Evolutionary conservation across 2,329 filamentous ascomycete genomes (phyloP), one percentile per base, ranked within the genome.

Genomic region (Colletotrichum costaricense): DNA sequence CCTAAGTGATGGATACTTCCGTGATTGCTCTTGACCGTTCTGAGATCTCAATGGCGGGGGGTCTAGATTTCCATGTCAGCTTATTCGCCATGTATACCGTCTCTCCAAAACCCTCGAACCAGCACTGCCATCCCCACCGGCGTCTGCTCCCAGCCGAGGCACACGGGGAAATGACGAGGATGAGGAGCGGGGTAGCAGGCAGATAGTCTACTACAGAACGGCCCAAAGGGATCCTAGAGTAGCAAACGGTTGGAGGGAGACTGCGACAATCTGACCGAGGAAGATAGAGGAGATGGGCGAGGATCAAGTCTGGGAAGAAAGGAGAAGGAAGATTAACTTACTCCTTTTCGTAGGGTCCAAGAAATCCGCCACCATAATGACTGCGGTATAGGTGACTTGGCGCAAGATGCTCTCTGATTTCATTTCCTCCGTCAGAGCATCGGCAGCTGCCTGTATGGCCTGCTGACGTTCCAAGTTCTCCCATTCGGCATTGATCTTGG

Each of bases 371-470:
- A 98, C 93, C 88, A 98, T 95, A 77, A 97, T 92, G 35, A 98
- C 95, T 1, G 95, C 94, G 4, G 95, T 95, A 82, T 97, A 97
- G 0, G 96, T 98, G 63, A 98, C 88, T 81, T 98, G 95, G 24
- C 97, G 91, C 58, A 99, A 86, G 35, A 99, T 97, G 79, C 96
- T 98, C 82, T 99, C 97, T 7, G 94, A 93, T 83, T 98, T 98
- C 97, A 99, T 99, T 84, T 99, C 97, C 77, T 98, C 95, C 1
- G 94, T 94, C 66, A 99, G 85, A 73, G 94, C 94, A 68, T 95
- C 94, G 24, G 92, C 92, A 4, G 92, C 92, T 1, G 92, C 89
- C 55, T 89, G 88, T 14, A 91, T 85, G 24, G 85, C 86, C 76
- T 93, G 89, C 75, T 90, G 85, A 75, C 88, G 84, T 79, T 92